These are phyloP conservation scores for Ulota crispa DNA, from an alignment of 225 moss, liverwort and hornwort species.

Conservation along the genomic window DNA sequence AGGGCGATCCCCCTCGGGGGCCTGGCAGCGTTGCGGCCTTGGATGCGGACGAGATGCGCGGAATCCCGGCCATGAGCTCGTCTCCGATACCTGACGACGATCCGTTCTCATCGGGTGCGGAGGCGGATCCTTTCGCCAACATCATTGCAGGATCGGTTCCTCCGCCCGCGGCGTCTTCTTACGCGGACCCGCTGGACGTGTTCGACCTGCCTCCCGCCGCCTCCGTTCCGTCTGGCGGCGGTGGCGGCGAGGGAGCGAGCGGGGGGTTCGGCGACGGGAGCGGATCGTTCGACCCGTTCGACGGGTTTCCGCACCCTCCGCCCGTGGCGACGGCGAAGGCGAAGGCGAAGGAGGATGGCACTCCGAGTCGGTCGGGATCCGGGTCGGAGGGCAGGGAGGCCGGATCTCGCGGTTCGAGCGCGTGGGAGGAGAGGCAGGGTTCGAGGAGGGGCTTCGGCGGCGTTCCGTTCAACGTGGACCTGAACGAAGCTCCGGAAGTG, in stretches of 20 bases:
- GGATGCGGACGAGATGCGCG: slow-evolving; percentile 51
- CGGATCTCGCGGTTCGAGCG: slow-evolving; percentile 24
- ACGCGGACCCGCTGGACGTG: slow-evolving; percentile 57
- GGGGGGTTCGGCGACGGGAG: slow-evolving; percentile 47
- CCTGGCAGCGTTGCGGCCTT: slow-evolving; percentile 10
- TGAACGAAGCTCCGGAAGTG: slow-evolving; percentile 53
- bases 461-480: slow-evolving; percentile 46
- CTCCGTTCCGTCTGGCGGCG: slow-evolving; percentile 31
- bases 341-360: slow-evolving; percentile 35
- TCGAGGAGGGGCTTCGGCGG: slow-evolving; percentile 37
- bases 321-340: slow-evolving; percentile 48
- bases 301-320: slow-evolving; percentile 53
- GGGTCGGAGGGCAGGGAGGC: slow-evolving; percentile 38
- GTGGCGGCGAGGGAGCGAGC: slow-evolving; percentile 27
- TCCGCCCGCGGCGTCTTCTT: slow-evolving; percentile 31
- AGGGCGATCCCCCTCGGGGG: slow-evolving; percentile 30
- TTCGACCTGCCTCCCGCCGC: slow-evolving; percentile 53
- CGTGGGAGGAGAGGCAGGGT: slow-evolving; percentile 35
- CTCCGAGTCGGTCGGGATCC: slow-evolving; percentile 41
- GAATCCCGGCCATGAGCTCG: slow-evolving; percentile 36
- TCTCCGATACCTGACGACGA: slow-evolving; percentile 32
- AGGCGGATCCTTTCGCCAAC: slow-evolving; percentile 47
- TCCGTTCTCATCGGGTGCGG: slow-evolving; percentile 40
- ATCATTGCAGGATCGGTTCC: slow-evolving; percentile 40
- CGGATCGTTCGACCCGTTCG: slow-evolving; percentile 68